A percentile compares a stretch with the other conserved stretches of the same genome.
phyloP scores from a whole-genome alignment of 2,329 filamentous ascomycete genomes.

The Exserohilum rostratum region DNA sequence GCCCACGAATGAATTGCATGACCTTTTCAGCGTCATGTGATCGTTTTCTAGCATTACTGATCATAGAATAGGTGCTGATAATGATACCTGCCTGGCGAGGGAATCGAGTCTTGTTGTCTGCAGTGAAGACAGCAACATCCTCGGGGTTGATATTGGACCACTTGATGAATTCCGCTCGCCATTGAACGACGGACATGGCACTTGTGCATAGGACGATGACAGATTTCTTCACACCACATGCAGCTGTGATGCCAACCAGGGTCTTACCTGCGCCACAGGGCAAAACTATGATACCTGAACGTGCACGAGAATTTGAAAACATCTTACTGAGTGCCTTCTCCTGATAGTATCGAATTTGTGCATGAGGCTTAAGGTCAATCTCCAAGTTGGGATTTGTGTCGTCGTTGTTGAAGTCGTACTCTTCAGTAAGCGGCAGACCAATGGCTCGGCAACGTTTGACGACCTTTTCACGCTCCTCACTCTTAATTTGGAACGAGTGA shows the following conservation, averaged over 20 bases:
- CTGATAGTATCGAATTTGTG: slow-evolving; percentile 91
- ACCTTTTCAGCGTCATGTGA: slow-evolving; percentile 95
- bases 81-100: slow-evolving; percentile 92
- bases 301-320: slow-evolving; percentile 97
- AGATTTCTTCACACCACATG: slow-evolving; percentile 96
- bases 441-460: slow-evolving; percentile 89
- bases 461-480: slow-evolving; percentile 81
- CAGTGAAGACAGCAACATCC: slow-evolving; percentile 93
- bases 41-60: slow-evolving; percentile 85
- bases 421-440: slow-evolving; percentile 86
- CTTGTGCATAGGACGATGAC: slow-evolving; percentile 95
- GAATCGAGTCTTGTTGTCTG: slow-evolving; percentile 86
- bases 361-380: slow-evolving; percentile 88
- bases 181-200: slow-evolving; percentile 97
- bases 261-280: slow-evolving; percentile 98
- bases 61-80: slow-evolving; percentile 98
- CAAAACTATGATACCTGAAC: slow-evolving; percentile 95
- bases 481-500: slow-evolving; percentile 89
- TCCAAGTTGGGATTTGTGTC: slow-evolving; percentile 87
- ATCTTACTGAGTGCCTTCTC: slow-evolving; percentile 98
- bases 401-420: slow-evolving; percentile 97
- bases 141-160: slow-evolving; percentile 98
- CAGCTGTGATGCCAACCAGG: slow-evolving; percentile 95
- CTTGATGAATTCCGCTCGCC: slow-evolving; percentile 94
- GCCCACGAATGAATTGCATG: slow-evolving; percentile 88